A percentile compares a stretch with the other conserved stretches of the same genome.
phyloP scores from a whole-genome alignment of 306 rosid species.

The Fragaria ananassa region DNA sequence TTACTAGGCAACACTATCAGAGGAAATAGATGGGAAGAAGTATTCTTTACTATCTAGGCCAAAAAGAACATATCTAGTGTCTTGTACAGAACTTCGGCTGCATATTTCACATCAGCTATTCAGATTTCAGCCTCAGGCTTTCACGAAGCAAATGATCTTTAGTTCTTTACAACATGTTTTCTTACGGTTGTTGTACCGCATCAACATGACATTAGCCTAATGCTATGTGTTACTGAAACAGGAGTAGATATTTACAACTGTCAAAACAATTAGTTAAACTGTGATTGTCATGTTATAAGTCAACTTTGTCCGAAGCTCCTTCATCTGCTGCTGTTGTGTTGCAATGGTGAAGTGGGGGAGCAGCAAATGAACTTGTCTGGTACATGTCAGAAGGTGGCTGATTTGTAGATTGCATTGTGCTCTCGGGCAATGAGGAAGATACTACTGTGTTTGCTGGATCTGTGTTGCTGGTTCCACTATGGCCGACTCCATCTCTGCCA shows the following conservation, averaged over 20 bases:
- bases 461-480: slow-evolving; percentile 45
- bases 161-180: neutral
- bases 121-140: neutral
- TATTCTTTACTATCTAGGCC: neutral
- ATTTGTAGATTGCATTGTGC: slow-evolving; percentile 26
- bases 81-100: too few relatives aligned
- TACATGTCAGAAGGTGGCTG: slow-evolving; percentile 31
- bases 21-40: too few relatives aligned
- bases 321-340: slow-evolving; percentile 31
- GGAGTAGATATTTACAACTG: neutral
- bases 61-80: too few relatives aligned
- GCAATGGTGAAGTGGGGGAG: slow-evolving; percentile 64
- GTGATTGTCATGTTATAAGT: neutral
- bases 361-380: slow-evolving; percentile 45
- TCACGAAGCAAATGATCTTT: neutral
- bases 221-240: neutral
- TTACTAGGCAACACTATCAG: neutral
- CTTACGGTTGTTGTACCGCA: neutral
- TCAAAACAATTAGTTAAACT: neutral
- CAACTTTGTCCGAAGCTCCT: slow-evolving; percentile 29
- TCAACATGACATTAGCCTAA: neutral
- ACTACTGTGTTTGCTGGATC: slow-evolving; percentile 34
- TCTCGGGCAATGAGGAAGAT: slow-evolving; percentile 30
- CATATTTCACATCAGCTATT: neutral
- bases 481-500: slow-evolving; percentile 49